Conservation (phyloP, 2,329 filamentous ascomycete species). For the Paraphaeosphaeria minitans region DNA sequence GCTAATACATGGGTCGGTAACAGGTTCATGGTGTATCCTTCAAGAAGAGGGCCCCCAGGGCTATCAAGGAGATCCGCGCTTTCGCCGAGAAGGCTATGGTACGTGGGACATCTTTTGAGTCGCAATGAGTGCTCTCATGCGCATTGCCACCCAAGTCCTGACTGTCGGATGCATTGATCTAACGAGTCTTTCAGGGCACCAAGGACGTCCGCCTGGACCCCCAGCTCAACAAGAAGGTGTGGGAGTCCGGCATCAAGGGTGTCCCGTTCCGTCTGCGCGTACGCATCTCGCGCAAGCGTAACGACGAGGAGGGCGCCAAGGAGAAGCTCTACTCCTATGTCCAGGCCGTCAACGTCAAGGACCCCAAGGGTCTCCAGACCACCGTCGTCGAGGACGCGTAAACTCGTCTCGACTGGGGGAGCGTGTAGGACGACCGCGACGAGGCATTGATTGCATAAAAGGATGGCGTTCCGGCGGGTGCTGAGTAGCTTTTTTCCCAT, state of each 20-base stretch:
- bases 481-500: conserved; percentile 36
- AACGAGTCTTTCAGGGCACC: conserved; percentile 72
- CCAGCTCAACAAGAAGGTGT: conserved; percentile 99
- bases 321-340: conserved; percentile 99
- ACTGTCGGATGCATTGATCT: conserved; percentile 12
- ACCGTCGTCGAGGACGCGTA: conserved; percentile 76
- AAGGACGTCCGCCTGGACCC: conserved; percentile 97
- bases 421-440: conserved; percentile 10
- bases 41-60: conserved; percentile 99
- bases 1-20: conserved; percentile 53
- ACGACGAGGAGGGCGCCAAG: conserved; percentile 99
- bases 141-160: not conserved
- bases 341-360: conserved; percentile 99
- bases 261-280: conserved; percentile 96
- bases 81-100: conserved; percentile 97
- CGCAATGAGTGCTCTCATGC: not conserved
- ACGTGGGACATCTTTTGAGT: conserved; percentile 52
- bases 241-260: conserved; percentile 99
- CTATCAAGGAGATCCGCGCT: conserved; percentile 99
- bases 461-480: conserved; percentile 44
- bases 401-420: conserved; percentile 2
- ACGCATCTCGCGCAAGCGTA: conserved; percentile 99
- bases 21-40: conserved; percentile 96
- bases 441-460: conserved; percentile 37
- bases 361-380: conserved; percentile 96